phyloP scores from a whole-genome alignment of 1,139 yeast genomes.

The Hansenula anomala region DNA sequence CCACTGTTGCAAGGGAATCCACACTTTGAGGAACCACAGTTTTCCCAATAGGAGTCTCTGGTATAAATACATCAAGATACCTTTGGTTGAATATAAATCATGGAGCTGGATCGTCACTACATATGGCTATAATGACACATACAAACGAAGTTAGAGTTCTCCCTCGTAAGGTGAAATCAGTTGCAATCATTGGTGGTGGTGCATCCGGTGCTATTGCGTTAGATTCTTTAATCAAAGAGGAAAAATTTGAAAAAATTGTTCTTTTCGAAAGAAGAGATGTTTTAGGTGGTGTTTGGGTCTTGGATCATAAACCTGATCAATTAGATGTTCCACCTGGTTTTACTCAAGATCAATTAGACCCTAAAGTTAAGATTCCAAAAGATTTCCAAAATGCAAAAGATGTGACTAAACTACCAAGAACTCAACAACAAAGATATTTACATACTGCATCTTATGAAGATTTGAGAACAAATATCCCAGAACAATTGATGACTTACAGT shows the following conservation, averaged over 20 bases:
- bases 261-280: slow-evolving; percentile 38
- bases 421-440: slow-evolving; percentile 24
- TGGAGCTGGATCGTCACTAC: too few species aligned
- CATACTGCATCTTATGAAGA: slow-evolving; percentile 38
- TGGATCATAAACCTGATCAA: slow-evolving; percentile 22
- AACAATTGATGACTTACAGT: slow-evolving; percentile 41
- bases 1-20: background rate
- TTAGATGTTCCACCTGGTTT: slow-evolving; percentile 21
- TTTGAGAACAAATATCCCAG: slow-evolving; percentile 38
- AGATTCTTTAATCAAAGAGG: slow-evolving; percentile 34
- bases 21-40: background rate
- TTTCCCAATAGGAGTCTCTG: background rate
- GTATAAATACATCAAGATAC: too few species aligned
- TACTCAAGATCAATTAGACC: slow-evolving; percentile 14
- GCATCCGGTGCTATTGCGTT: slow-evolving; percentile 45
- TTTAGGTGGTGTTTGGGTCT: slow-evolving; percentile 45
- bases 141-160: background rate
- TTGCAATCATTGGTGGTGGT: slow-evolving; percentile 51
- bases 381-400: background rate
- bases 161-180: slow-evolving; percentile 13
- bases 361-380: slow-evolving; percentile 13
- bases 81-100: too few species aligned
- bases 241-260: slow-evolving; percentile 26
- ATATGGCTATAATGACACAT: slow-evolving; percentile 3
- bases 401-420: slow-evolving; percentile 16